These are phyloP conservation scores for Rhizoctonia solani DNA, from an alignment of 1,284 basidiomycete genomes.

Conservation along the genomic window DNA sequence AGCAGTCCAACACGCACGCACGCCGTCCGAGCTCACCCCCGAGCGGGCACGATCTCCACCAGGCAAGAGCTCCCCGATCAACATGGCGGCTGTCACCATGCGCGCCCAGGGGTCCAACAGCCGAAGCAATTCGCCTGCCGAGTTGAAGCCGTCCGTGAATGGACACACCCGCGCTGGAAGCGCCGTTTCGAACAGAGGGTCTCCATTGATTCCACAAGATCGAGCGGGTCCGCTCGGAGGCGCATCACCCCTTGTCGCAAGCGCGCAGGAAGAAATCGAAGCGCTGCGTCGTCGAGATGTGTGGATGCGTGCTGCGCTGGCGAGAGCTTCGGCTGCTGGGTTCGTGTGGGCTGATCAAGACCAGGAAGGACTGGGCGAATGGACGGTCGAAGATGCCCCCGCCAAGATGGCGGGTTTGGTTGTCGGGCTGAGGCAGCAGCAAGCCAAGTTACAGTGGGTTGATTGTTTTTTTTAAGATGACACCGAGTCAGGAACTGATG, in stretches of 20 bases:
- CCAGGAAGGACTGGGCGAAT: conserved; percentile 47
- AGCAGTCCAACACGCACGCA: too few relatives aligned
- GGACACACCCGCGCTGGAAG: conserved; percentile 10
- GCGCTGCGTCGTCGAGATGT: conserved; percentile 74
- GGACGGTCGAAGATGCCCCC: conserved; percentile 44
- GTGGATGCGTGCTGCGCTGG: conserved; percentile 86
- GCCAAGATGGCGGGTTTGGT: conserved; percentile 67
- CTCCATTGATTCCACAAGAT: too few relatives aligned
- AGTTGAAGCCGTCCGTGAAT: neutral
- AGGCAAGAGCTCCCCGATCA: conserved; percentile 2
- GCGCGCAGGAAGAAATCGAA: conserved; percentile 65
- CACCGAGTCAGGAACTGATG: neutral
- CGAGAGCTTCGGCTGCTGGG: conserved; percentile 78
- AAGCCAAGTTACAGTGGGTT: conserved; percentile 85
- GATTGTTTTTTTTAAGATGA: conserved; percentile 43
- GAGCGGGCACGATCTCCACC: conserved; percentile 17
- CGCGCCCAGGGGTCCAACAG: conserved; percentile 2
- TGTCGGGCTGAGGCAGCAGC: conserved; percentile 86
- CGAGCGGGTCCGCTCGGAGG: too few relatives aligned
- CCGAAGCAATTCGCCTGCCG: conserved; percentile 25
- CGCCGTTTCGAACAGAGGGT: conserved; percentile 15
- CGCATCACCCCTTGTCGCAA: too few relatives aligned
- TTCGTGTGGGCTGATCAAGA: conserved; percentile 72
- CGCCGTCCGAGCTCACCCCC: too few relatives aligned
- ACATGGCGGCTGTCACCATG: conserved; percentile 25